Evolutionary conservation across 2,329 filamentous ascomycete genomes (phyloP).

Genomic region (Polychaeton citri): DNA sequence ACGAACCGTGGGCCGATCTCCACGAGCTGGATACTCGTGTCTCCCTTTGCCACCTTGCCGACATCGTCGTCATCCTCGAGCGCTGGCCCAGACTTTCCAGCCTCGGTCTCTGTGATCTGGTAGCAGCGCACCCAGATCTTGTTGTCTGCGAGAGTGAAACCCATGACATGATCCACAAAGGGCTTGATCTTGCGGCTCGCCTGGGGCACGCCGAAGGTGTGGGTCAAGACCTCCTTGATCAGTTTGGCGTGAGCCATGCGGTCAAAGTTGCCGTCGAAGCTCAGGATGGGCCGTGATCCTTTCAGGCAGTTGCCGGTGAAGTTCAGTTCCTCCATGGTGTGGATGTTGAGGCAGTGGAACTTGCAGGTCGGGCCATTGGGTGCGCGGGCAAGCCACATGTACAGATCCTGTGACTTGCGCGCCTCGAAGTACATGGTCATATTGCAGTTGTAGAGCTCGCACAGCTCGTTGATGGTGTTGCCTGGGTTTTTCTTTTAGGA

Average conservation of each 20-base stretch:
- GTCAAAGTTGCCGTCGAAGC: constrained; percentile 72
- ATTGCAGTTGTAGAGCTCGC: constrained; percentile 81
- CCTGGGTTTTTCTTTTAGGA: constrained; percentile 57
- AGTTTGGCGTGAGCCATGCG: constrained; percentile 61
- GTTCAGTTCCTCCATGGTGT: constrained; percentile 93
- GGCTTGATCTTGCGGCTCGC: constrained; percentile 83
- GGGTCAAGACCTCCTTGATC: constrained; percentile 79
- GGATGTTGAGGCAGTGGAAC: constrained; percentile 63
- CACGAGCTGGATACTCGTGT: constrained; percentile 68
- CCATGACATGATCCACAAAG: constrained; percentile 90
- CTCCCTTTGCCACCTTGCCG: constrained; percentile 30
- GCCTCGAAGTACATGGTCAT: constrained; percentile 93
- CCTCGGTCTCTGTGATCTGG: constrained; percentile 75
- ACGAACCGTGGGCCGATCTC: constrained; percentile 93
- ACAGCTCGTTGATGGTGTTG: constrained; percentile 62
- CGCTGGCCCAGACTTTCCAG: constrained; percentile 34
- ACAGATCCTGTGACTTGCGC: constrained; percentile 85
- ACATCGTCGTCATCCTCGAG: constrained; percentile 19
- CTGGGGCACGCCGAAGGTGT: constrained; percentile 85
- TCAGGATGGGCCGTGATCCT: constrained; percentile 78
- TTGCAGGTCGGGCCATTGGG: constrained; percentile 69
- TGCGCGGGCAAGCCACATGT: constrained; percentile 83
- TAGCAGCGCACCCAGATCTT: constrained; percentile 96
- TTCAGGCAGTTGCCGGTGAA: constrained; percentile 96
- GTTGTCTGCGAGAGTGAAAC: constrained; percentile 77